phyloP scores from a whole-genome alignment of 2,329 filamentous ascomycete species.

The Trichocomaceae sp. region DNA sequence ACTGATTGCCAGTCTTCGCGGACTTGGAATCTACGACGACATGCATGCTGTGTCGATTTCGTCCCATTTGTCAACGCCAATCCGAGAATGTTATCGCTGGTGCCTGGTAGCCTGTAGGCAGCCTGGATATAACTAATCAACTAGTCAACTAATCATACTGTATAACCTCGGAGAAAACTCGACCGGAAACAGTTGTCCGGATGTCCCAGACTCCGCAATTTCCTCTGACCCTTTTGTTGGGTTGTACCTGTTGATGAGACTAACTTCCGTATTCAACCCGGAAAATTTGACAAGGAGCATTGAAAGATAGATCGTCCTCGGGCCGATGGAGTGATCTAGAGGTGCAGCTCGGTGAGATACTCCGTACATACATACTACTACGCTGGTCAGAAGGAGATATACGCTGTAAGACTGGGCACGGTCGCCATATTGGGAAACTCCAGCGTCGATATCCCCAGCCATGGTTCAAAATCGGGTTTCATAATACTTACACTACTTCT shows the following conservation, averaged over 20 bases:
- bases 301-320: slow-evolving; percentile 4
- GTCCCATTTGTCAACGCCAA: neutral
- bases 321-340: slow-evolving; percentile 5
- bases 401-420: slow-evolving; percentile 42
- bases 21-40: no score
- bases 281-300: neutral
- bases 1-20: no score
- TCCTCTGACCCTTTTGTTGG: neutral
- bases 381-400: slow-evolving; percentile 38
- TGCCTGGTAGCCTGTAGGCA: no score
- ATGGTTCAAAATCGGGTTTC: neutral
- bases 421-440: slow-evolving; percentile 13
- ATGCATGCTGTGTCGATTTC: neutral
- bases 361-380: neutral
- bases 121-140: no score
- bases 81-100: neutral
- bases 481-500: neutral
- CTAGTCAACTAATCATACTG: no score
- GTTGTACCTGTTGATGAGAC: neutral
- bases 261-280: neutral
- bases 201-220: neutral
- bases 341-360: no score
- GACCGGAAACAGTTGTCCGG: neutral
- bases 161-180: neutral
- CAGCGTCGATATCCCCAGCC: neutral